Percentiles rank a stretch among this genome's conserved stretches.
Evolutionary conservation across 371 early-diverging fungal species (phyloP).

Genomic region (Lichtheimia corymbifera): DNA sequence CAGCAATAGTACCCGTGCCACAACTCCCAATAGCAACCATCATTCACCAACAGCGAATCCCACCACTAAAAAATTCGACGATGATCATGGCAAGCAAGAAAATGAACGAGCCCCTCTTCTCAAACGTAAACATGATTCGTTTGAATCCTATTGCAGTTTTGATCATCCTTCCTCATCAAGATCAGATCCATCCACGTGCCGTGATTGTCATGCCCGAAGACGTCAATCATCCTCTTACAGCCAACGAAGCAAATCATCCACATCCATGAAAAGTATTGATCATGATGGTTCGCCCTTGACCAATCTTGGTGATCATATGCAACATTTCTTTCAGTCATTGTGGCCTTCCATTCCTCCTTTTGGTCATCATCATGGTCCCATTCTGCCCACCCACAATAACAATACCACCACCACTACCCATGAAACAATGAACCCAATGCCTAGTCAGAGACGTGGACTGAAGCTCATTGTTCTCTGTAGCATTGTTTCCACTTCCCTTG

Average conservation of each 20-base stretch:
- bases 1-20: slow-evolving; percentile 6
- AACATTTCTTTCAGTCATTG: background rate
- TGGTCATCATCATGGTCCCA: background rate
- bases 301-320: no score
- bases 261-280: background rate
- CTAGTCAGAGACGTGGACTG: background rate
- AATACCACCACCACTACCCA: background rate
- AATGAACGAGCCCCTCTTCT: background rate
- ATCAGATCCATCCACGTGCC: slow-evolving; percentile 5
- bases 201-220: slow-evolving; percentile 4
- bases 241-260: background rate
- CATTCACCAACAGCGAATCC: no score
- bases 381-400: background rate
- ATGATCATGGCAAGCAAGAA: no score
- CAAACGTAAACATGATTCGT: background rate
- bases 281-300: background rate
- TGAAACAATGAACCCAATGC: background rate
- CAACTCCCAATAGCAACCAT: slow-evolving; percentile 1
- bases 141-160: slow-evolving; percentile 9
- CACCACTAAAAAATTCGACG: no score
- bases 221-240: background rate
- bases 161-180: slow-evolving; percentile 15
- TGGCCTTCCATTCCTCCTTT: background rate
- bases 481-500: background rate
- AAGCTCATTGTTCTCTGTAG: slow-evolving; percentile 1